phyloP scores from a whole-genome alignment of 352 stramenopile genomes.

The Phytophthora tubulina region DNA sequence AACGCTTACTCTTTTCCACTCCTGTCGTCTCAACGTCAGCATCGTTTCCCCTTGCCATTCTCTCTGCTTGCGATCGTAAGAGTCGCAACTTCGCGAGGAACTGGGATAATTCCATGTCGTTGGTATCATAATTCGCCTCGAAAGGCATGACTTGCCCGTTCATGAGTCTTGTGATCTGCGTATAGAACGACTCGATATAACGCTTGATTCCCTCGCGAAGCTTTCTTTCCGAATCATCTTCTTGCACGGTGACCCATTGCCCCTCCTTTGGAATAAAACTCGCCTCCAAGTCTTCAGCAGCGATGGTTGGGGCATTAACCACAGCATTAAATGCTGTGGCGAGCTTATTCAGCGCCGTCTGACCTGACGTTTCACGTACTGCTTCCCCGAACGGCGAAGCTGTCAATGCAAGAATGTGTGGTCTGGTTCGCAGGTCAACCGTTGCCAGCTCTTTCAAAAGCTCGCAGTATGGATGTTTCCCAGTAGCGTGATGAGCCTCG shows the following conservation, averaged over 20 bases:
- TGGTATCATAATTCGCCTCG: slow-evolving; percentile 57
- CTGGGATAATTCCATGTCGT: slow-evolving; percentile 63
- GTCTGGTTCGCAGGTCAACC: slow-evolving; percentile 37
- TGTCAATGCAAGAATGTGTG: slow-evolving; percentile 72
- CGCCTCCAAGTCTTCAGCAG: slow-evolving; percentile 49
- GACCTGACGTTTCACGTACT: slow-evolving; percentile 46
- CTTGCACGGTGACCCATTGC: slow-evolving; percentile 63
- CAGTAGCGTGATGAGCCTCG: slow-evolving; percentile 80
- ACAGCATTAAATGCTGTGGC: slow-evolving; percentile 56
- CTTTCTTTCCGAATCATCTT: slow-evolving; percentile 43
- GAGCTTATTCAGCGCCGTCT: slow-evolving; percentile 51
- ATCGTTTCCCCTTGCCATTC: slow-evolving; percentile 17
- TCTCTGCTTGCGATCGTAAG: slow-evolving; percentile 31
- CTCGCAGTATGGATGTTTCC: slow-evolving; percentile 68
- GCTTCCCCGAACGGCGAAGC: slow-evolving; percentile 80
- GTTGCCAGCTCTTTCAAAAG: slow-evolving; percentile 55
- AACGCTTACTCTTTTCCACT: slow-evolving; percentile 29
- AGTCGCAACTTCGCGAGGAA: slow-evolving; percentile 58
- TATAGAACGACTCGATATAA: slow-evolving; percentile 60
- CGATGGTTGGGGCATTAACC: slow-evolving; percentile 73
- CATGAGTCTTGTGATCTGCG: slow-evolving; percentile 34
- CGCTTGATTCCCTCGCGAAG: slow-evolving; percentile 54
- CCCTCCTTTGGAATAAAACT: slow-evolving; percentile 69
- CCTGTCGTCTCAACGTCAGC: slow-evolving; percentile 19
- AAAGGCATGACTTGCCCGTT: slow-evolving; percentile 51